Evolutionary conservation across 2,329 filamentous ascomycete species (phyloP).

Genomic region (Cladosporium sp.): DNA sequence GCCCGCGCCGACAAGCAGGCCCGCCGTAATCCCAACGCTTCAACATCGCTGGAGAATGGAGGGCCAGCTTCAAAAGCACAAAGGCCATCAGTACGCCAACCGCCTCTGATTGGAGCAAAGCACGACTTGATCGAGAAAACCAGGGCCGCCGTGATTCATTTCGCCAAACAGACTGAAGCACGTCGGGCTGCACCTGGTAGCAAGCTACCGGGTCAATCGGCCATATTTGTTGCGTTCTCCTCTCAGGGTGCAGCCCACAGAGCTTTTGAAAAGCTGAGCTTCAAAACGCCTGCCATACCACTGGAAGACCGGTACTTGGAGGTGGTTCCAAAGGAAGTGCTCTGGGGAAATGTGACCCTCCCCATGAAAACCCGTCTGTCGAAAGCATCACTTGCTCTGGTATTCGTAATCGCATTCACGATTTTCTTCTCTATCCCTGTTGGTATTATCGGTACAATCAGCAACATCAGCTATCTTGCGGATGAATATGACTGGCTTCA

Average conservation of each 20-base stretch:
- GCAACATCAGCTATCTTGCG: slow-evolving; percentile 30
- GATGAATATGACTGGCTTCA: slow-evolving; percentile 25
- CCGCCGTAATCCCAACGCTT: background rate
- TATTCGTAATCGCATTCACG: slow-evolving; percentile 31
- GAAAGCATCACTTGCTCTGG: slow-evolving; percentile 27
- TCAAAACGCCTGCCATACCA: slow-evolving; percentile 28
- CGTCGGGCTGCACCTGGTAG: slow-evolving; percentile 54
- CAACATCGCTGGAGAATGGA: slow-evolving; percentile 6
- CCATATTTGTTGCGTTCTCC: slow-evolving; percentile 84
- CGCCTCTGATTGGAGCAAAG: slow-evolving; percentile 68
- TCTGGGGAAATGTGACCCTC: slow-evolving; percentile 44
- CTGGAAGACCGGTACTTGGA: slow-evolving; percentile 40
- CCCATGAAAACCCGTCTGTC: slow-evolving; percentile 24
- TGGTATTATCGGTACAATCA: slow-evolving; percentile 30
- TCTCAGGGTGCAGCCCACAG: slow-evolving; percentile 77
- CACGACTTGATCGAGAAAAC: slow-evolving; percentile 92
- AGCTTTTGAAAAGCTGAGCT: slow-evolving; percentile 59
- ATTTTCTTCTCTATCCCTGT: slow-evolving; percentile 35
- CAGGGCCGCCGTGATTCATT: slow-evolving; percentile 65
- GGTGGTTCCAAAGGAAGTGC: slow-evolving; percentile 41
- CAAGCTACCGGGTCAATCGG: slow-evolving; percentile 57
- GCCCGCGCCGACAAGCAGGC: slow-evolving; percentile 29
- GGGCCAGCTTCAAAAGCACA: slow-evolving; percentile 28
- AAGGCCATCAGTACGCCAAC: slow-evolving; percentile 63
- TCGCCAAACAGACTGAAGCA: slow-evolving; percentile 64